Evolutionary conservation across 1,284 basidiomycete genomes (phyloP), one percentile per base, ranked within the genome.

Genomic region (Ganoderma lucidum): DNA sequence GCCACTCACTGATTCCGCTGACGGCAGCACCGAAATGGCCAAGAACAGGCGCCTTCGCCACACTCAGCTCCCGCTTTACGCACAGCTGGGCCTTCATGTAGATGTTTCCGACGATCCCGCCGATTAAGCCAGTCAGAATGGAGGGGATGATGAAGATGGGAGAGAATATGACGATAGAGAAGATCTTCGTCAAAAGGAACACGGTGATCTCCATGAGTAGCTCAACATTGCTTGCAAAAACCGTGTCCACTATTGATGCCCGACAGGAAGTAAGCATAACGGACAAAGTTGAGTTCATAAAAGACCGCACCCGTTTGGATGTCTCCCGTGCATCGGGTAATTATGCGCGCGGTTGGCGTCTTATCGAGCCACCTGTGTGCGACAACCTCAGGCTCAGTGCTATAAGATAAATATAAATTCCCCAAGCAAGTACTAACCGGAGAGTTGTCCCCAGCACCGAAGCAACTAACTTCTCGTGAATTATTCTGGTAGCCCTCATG

Each of bases 11-110:
- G 44, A 95, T 82, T 37, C 93, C 93, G 23, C 85, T 79, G 59
- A 93, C 85, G 0, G 90, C 87, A 35, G 90, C 88, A 14, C 90
- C 88, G 74, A 95, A 92, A 75, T 92, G 89, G 45, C 87, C 88
- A 66, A 92, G 83, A 5, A 93, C 86, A 0, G 92, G 92, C 1
- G 88, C 84, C 67, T 84, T 86, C 12, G 89, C 86, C 76, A 91
- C 91, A 45, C 86, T 88, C 89, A 90, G 89, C 76, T 92, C 88
- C n/a, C 90, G 85, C 75, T 94, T 95, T 59, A 93, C 90, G 15
- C 89, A 87, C 28, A 94, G 82, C 76, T 94, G 93, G 6, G 89
- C 89, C 73, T 88, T 87, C 75, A 94, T 91, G 73, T 88, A 90
- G 39, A 90, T 77, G 63, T 81, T 77, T 4, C 81, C 87, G 42